Conservation (phyloP, 1,284 basidiomycete genomes). For the Cutaneotrichosporon daszewskae region DNA sequence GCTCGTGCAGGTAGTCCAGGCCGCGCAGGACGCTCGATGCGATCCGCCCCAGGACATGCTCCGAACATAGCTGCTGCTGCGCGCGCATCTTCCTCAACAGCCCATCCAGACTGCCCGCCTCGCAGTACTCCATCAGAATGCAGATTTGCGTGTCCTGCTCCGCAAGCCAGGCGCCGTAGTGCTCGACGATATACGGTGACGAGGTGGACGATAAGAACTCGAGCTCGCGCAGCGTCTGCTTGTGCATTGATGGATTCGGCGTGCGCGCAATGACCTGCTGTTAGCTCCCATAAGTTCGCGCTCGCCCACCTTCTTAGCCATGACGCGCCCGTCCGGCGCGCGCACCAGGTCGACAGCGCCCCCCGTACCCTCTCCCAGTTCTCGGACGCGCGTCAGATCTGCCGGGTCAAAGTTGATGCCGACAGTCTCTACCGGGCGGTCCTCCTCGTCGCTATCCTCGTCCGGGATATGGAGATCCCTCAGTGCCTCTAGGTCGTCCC, state of each 20-base stretch:
- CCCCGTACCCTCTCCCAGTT: constrained; percentile 90
- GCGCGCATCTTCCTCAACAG: constrained; percentile 80
- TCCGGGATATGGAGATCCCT: too few relatives aligned
- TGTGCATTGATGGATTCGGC: constrained; percentile 75
- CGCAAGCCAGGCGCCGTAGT: constrained; percentile 92
- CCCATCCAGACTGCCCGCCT: constrained; percentile 75
- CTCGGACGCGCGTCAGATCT: constrained; percentile 63
- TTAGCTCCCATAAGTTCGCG: not conserved
- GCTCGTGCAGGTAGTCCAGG: constrained; percentile 82
- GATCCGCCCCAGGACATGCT: constrained; percentile 85
- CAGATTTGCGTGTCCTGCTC: constrained; percentile 88
- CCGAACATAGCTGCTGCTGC: constrained; percentile 71
- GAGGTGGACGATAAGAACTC: constrained; percentile 78
- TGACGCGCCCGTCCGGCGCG: constrained; percentile 57
- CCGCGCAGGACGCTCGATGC: constrained; percentile 89
- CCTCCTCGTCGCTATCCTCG: not conserved
- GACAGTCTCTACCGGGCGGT: not conserved
- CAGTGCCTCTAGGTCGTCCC: constrained; percentile 2
- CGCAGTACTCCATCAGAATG: constrained; percentile 91
- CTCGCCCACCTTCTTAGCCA: constrained; percentile 73
- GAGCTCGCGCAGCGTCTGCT: constrained; percentile 88
- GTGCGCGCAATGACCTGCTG: constrained; percentile 79
- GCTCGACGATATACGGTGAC: constrained; percentile 84
- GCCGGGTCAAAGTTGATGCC: constrained; percentile 42
- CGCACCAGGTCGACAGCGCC: constrained; percentile 90